Evolutionary conservation across 495 filamentous ascomycete species (phyloP).

Genomic region (Penicillium nucicola): DNA sequence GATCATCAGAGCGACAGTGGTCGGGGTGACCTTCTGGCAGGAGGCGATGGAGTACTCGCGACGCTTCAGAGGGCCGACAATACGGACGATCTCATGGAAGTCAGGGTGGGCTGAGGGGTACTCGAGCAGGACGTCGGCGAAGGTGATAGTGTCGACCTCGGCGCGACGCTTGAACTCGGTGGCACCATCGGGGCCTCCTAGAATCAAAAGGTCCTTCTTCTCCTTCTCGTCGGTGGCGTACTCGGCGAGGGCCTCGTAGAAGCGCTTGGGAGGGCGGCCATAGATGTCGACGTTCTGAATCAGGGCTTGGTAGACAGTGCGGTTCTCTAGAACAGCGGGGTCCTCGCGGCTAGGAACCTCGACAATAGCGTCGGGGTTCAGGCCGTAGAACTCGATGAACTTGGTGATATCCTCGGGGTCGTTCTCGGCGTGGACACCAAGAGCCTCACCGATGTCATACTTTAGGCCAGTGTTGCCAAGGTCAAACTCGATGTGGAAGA

Average conservation of each 20-base stretch:
- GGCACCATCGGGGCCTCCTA: constrained; percentile 82
- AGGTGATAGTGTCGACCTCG: constrained; percentile 91
- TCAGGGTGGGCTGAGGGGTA: constrained; percentile 84
- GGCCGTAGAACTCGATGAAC: constrained; percentile 86
- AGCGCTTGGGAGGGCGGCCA: constrained; percentile 92
- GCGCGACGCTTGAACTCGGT: constrained; percentile 90
- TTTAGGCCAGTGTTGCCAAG: constrained; percentile 83
- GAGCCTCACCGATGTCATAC: constrained; percentile 97
- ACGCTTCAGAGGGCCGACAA: constrained; percentile 89
- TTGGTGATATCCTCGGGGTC: constrained; percentile 70
- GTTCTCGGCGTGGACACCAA: constrained; percentile 95
- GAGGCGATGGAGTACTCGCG: constrained; percentile 98
- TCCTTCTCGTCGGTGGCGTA: constrained; percentile 81
- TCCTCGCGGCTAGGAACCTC: constrained; percentile 89
- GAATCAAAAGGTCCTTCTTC: constrained; percentile 70
- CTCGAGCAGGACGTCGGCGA: constrained; percentile 83
- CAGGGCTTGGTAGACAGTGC: constrained; percentile 90
- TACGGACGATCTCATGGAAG: constrained; percentile 87
- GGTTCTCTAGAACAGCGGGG: constrained; percentile 69
- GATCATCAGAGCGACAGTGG: constrained; percentile 87
- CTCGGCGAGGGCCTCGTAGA: constrained; percentile 89
- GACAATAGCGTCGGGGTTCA: constrained; percentile 78
- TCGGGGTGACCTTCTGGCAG: constrained; percentile 86
- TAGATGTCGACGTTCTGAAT: constrained; percentile 96
- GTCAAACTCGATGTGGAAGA: constrained; percentile 99